Base-by-base conservation (phyloP, 768 basidiomycete genomes). In the Phlebiopsis gigantea region DNA sequence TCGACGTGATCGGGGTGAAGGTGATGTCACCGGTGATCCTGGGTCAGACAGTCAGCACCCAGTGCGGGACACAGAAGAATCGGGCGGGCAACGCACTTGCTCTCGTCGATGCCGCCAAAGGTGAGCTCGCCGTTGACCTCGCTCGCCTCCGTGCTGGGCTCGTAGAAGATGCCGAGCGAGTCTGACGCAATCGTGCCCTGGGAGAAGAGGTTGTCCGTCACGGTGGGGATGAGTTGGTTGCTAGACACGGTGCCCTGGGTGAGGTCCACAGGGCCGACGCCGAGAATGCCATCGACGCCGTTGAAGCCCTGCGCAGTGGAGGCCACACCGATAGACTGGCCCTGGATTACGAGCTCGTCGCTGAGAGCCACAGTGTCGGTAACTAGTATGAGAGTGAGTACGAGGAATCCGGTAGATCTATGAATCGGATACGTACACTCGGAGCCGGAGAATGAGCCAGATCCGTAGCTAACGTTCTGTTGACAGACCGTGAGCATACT, bases 191-290 rank as follows among this genome's bases (percentile, higher is more conserved):
- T 83, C 2, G 66, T 67, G 9, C 78, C 77, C 63, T 81, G 74
- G 9, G 68, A 31, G 66, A 72, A 79, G 12, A 83, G 73, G 66
- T 79, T 84, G 69, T 83, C 78, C n/a, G 77, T 80, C 17, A 85
- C 77, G 10, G 83, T 84, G 8, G 81, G 78, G 21, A 82, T 75
- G 19, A 67, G 64, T 1, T 64, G 44, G 9, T 68, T 70, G 52
- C 68, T 66, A 2, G 68, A 68, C 34, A 81, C 77, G n/a, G 77
- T 80, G 63, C 69, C 70, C 52, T 62, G 28, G 17, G 78, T 81
- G 34, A 81, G 72, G 64, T 81, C 76, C 1, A 74, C 75, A 24
- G 81, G 80, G 24, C 43, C 43, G 21, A 55, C 54, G 39, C 45
- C 45, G 29, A 55, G 30, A 30, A 55, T 55, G 24, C 54, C 54